Evolutionary conservation across 192 early-diverging fungal species (phyloP).

Genomic region (Chytriomyces hyalinus): DNA sequence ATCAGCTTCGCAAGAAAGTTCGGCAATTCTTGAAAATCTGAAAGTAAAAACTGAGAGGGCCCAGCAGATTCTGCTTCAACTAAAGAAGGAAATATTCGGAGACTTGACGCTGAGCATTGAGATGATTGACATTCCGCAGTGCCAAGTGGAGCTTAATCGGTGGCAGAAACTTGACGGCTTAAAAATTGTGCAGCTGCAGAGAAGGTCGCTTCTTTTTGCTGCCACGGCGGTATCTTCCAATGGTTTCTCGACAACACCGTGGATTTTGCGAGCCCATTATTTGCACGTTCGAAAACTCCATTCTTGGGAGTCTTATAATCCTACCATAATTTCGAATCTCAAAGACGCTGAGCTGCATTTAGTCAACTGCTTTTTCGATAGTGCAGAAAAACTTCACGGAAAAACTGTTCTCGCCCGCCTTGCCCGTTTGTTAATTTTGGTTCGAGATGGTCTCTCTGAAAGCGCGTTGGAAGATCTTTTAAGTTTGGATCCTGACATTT

Average conservation of each 20-base stretch:
- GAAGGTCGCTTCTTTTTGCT: slow-evolving; percentile 16
- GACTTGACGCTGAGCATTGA: slow-evolving; percentile 13
- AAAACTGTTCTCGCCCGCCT: slow-evolving; percentile 18
- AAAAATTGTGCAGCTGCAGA: slow-evolving; percentile 8
- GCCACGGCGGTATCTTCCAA: slow-evolving; percentile 11
- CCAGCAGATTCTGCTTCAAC: background rate
- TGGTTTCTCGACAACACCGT: slow-evolving; percentile 1
- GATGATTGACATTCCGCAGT: slow-evolving; percentile 10
- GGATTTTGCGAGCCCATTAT: slow-evolving; percentile 18
- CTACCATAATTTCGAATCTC: background rate
- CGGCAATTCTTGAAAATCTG: background rate
- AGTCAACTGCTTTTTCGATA: slow-evolving; percentile 17
- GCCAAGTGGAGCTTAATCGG: slow-evolving; percentile 29
- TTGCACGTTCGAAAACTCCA: background rate
- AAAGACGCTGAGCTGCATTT: background rate
- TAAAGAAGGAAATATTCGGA: slow-evolving; percentile 17
- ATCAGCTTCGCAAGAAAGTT: slow-evolving; percentile 5
- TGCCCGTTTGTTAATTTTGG: background rate
- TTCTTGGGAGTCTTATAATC: slow-evolving; percentile 22
- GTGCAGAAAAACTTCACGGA: slow-evolving; percentile 32
- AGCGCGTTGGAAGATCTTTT: slow-evolving; percentile 35
- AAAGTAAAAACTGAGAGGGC: slow-evolving; percentile 4
- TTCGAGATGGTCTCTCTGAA: slow-evolving; percentile 35
- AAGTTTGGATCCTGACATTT: slow-evolving; percentile 27
- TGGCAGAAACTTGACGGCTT: slow-evolving; percentile 17